Base-by-base conservation (phyloP, 345 rosid species). In the Combretum micranthum region DNA sequence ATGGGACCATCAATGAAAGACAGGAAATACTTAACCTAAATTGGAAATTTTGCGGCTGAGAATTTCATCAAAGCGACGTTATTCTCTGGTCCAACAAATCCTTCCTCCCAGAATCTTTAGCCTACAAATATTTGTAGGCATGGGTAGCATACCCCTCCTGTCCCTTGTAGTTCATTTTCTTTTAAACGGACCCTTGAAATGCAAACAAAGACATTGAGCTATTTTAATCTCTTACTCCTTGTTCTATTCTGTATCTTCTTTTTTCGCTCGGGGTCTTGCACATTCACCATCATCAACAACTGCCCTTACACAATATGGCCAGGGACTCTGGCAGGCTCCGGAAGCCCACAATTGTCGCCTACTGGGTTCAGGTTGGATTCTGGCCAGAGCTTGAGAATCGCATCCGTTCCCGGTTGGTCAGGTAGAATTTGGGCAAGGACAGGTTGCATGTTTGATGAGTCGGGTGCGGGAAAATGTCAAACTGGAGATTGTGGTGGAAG, bases 361-460 rank as follows among this genome's bases (percentile, higher is more conserved):
- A 86, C 96, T 0, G 91, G 96, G 4, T 84, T 88, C 52, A 69
- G 59, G 42, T 75, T 86, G 57, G 91, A 80, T 45, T 65, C 86
- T 2, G 97, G 96, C 2, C 80, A 72, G 61, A 80, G 80, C 23
- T 63, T 72, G 43, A 69, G 66, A 16, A 72, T 93, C 52, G 74
- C 94, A 5, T 71, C 83, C 1, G 49, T 70, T 62, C 80, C 86
- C 11, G 91, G 88, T 23, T 93, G 99, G 97, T 89, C 96, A 3
- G 99, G 91, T 26, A 78, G 96, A 59, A 77, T 93, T 15, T 88
- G 95, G 97, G 97, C 87, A 4, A 85, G 99, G 59, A 93, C 89
- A 0, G 89, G 93, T 17, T 86, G 99, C 81, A 74, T 54, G 10
- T 86, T 89, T 46, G 85, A 88, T 17, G 79, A 54, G 42, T 65